A percentile compares a stretch with the other conserved stretches of the same genome.
These are phyloP conservation scores for Parietaria judaica DNA, from an alignment of 306 rosid genomes.

Conservation along the genomic window DNA sequence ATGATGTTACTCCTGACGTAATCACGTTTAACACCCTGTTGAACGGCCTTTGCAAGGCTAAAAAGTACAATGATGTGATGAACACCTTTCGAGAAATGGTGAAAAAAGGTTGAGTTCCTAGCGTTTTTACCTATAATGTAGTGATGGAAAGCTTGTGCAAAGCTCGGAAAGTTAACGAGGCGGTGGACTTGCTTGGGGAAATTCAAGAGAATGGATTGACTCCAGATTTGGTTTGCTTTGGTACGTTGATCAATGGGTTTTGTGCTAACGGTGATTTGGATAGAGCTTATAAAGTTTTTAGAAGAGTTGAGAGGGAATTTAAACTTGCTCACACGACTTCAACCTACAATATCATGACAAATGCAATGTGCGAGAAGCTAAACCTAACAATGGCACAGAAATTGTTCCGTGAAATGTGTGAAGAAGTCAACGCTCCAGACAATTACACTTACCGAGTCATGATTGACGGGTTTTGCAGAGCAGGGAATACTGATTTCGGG, in stretches of 20 bases:
- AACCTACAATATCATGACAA: conserved; percentile 57
- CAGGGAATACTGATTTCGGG: conserved; percentile 51
- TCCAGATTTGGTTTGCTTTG: conserved; percentile 63
- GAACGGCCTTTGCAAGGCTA: conserved; percentile 86
- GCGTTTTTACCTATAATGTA: conserved; percentile 59
- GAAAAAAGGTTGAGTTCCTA: conserved; percentile 63
- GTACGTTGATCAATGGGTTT: conserved; percentile 62
- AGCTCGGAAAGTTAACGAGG: conserved; percentile 52
- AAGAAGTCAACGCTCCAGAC: conserved; percentile 45
- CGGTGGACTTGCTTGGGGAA: conserved; percentile 51
- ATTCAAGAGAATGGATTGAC: conserved; percentile 48
- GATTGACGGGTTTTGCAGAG: conserved; percentile 79
- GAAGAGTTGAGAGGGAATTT: conserved; percentile 35
- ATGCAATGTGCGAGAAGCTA: conserved; percentile 62
- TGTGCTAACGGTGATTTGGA: conserved; percentile 57
- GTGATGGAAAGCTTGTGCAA: conserved; percentile 76
- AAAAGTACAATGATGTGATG: conserved; percentile 52
- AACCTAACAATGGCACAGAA: conserved; percentile 43
- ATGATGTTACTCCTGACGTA: conserved; percentile 81
- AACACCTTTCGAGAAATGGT: conserved; percentile 56
- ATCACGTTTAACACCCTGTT: conserved; percentile 72
- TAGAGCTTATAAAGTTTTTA: conserved; percentile 59
- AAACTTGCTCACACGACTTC: conserved; percentile 52
- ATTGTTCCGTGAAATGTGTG: conserved; percentile 55
- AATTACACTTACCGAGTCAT: conserved; percentile 64